Base-by-base conservation (phyloP, 768 basidiomycete genomes). In the Agrocybe chaxingu region DNA sequence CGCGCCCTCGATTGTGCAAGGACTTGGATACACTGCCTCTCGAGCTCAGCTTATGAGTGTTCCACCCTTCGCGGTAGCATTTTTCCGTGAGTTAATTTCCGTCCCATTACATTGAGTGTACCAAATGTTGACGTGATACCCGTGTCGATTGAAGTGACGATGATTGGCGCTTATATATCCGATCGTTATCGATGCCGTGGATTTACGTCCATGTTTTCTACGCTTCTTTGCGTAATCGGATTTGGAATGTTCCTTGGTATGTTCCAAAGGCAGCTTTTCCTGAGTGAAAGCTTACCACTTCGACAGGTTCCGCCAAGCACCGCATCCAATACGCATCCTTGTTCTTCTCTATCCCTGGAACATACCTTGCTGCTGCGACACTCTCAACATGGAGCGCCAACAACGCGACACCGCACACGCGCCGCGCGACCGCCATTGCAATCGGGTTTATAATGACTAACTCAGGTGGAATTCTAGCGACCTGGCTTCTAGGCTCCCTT, bases 1-100 rank as follows among this genome's bases (percentile, higher is more conserved):
- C 66, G 70, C 81, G 7, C 89, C 89, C 5, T 83, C 84, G 3
- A 87, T 92, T 64, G 79, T 91, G 5, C 70, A 78, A 30, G 70
- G 72, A 12, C 73, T 87, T 2, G 84, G 84, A 13, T 85, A 77
- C 61, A 73, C 72, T 2, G 72, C 76, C 0, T 70, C 77, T 31
- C 63, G 69, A 18, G 78, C 81, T 8, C 84, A 87, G 58, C 70
- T 87, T 2, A 79, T 83, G 74, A 82, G 78, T 10, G 85, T 86
- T 2, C 75, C 75, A 10, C 82, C 82, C 2, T 83, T 77, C 39
- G 77, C 75, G 2, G 58, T 57, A 12, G 78, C 78, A 12, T 82
- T 81, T 58, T 62, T 71, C 13, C 61, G 80, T 79, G 32, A 54
- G 79, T 64, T 3, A 16, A 24, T 37, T 45, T 42, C 3, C 24